These are phyloP conservation scores for Salvia miltiorrhiza DNA, from an alignment of 257 asterid species.

Conservation along the genomic window DNA sequence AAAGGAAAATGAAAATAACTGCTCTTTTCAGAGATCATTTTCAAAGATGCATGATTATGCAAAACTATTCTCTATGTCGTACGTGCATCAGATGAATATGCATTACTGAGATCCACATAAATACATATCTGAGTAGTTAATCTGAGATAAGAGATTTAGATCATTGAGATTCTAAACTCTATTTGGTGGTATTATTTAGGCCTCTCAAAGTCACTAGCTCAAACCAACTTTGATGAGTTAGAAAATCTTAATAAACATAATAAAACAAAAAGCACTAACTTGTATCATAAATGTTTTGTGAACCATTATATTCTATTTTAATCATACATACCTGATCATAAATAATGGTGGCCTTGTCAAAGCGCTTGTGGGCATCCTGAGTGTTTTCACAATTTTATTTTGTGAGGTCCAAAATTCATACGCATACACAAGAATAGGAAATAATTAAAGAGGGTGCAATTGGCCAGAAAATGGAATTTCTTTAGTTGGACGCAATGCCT, in stretches of 20 bases:
- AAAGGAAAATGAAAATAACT: not conserved
- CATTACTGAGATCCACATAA: not conserved
- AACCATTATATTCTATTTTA: not conserved
- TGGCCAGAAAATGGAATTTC: not conserved
- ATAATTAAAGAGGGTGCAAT: not conserved
- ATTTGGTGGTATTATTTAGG: constrained; percentile 12
- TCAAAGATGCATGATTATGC: not conserved
- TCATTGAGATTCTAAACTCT: not conserved
- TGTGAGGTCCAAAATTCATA: constrained; percentile 23
- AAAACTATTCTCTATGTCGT: not conserved
- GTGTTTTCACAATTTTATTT: constrained; percentile 20
- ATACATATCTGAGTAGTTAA: not conserved
- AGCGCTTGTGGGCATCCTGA: constrained; percentile 98
- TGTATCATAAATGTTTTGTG: not conserved
- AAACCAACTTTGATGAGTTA: constrained; percentile 6
- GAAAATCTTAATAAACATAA: not conserved
- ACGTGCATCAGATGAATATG: not conserved
- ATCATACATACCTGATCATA: constrained; percentile 81
- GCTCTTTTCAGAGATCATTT: not conserved
- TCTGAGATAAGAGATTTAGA: not conserved
- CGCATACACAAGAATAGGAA: not conserved
- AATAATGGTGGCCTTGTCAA: constrained; percentile 80
- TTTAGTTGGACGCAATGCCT: not conserved
- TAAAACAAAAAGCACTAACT: not conserved
- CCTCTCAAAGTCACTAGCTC: constrained; percentile 8